A percentile compares a stretch with the other conserved stretches of the same genome.
Evolutionary conservation across 1,139 yeast genomes (phyloP).

Genomic region (Yamadazyma taylorii): DNA sequence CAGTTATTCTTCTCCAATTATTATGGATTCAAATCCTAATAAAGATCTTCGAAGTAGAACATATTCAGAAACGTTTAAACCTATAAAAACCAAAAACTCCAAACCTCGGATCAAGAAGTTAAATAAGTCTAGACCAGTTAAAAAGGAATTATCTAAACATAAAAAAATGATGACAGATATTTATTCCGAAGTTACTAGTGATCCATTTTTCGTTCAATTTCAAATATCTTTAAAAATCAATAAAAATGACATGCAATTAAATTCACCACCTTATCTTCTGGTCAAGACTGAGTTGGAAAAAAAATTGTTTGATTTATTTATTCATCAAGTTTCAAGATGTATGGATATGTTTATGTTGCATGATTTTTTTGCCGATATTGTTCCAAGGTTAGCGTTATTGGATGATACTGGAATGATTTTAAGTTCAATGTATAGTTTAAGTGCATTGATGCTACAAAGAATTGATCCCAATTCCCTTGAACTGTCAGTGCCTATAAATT

Average conservation of each 20-base stretch:
- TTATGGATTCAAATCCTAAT: not conserved
- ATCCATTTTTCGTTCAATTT: slow-evolving; percentile 28
- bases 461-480: slow-evolving; percentile 29
- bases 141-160: slow-evolving; percentile 4
- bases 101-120: slow-evolving; percentile 39
- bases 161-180: slow-evolving; percentile 7
- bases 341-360: slow-evolving; percentile 35
- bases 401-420: slow-evolving; percentile 40
- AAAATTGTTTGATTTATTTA: slow-evolving; percentile 34
- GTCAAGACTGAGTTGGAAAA: slow-evolving; percentile 27
- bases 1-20: not conserved
- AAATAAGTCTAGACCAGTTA: slow-evolving; percentile 10
- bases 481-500: slow-evolving; percentile 32
- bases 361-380: slow-evolving; percentile 29
- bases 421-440: slow-evolving; percentile 35
- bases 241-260: slow-evolving; percentile 1
- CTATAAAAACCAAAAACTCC: slow-evolving; percentile 38
- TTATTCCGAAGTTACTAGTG: slow-evolving; percentile 19
- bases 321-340: slow-evolving; percentile 26
- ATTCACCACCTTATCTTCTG: slow-evolving; percentile 10
- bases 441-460: slow-evolving; percentile 35
- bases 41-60: not conserved
- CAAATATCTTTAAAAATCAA: slow-evolving; percentile 11
- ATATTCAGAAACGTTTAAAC: slow-evolving; percentile 27
- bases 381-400: slow-evolving; percentile 36